Conservation (phyloP, 116 monocot genomes). For the Cymodocea nodosa region DNA sequence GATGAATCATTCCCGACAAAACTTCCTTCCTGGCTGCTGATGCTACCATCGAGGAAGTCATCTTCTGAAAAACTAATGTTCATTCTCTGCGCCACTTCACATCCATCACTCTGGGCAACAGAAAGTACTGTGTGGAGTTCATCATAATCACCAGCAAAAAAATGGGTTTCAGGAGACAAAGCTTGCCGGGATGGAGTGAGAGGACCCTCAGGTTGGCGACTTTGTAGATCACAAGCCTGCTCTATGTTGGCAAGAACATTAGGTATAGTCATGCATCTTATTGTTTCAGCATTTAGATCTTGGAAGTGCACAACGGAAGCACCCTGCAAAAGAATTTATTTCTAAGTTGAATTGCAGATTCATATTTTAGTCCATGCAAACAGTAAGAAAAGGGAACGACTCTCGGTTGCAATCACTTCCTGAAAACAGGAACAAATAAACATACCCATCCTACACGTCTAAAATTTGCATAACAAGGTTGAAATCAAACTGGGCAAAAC, state of each 20-base stretch:
- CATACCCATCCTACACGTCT: too few relatives aligned
- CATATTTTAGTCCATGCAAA: not conserved
- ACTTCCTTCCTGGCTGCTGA: conserved; percentile 70
- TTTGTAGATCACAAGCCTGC: conserved; percentile 63
- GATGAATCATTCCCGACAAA: conserved; percentile 31
- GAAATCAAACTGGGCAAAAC: not conserved
- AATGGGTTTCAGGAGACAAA: conserved; percentile 55
- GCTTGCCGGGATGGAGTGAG: conserved; percentile 62
- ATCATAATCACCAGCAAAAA: conserved; percentile 83
- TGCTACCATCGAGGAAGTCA: conserved; percentile 56
- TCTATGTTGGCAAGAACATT: conserved; percentile 86
- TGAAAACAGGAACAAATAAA: too few relatives aligned
- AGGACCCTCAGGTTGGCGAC: conserved; percentile 53
- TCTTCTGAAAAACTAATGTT: conserved; percentile 72
- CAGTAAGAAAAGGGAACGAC: too few relatives aligned
- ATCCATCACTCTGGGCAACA: conserved; percentile 28
- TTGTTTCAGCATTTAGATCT: conserved; percentile 73
- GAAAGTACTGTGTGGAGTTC: conserved; percentile 74
- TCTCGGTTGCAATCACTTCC: too few relatives aligned
- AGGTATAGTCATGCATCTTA: conserved; percentile 77
- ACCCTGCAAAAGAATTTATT: conserved; percentile 33
- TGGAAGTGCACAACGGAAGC: conserved; percentile 91
- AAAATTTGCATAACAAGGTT: too few relatives aligned
- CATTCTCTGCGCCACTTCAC: conserved; percentile 12
- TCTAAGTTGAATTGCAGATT: not conserved